phyloP scores from a whole-genome alignment of 176 grass and related monocot species.

The Rhynchospora pubera region DNA sequence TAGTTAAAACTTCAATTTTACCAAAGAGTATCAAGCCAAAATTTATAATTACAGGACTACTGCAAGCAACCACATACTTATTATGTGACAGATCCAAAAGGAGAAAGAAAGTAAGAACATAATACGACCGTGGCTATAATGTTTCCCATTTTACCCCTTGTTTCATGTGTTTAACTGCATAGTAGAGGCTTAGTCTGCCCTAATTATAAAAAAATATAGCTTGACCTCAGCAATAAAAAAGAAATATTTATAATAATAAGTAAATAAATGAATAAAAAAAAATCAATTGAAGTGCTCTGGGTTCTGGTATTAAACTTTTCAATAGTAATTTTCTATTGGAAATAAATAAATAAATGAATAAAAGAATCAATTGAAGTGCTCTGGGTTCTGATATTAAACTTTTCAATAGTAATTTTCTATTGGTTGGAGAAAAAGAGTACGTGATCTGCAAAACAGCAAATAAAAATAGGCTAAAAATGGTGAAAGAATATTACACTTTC shows the following conservation, averaged over 20 bases:
- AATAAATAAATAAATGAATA: no score
- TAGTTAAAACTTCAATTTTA: background rate
- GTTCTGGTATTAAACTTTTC: no score
- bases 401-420: background rate
- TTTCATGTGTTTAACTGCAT: background rate
- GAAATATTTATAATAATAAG: no score
- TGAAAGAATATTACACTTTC: constrained; percentile 68
- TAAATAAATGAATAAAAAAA: no score
- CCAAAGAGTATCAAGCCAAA: background rate
- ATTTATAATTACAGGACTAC: background rate
- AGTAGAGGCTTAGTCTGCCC: background rate
- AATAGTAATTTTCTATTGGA: no score
- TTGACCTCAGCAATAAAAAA: no score
- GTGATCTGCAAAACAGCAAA: background rate
- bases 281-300: no score
- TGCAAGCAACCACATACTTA: background rate
- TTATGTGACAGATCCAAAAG: background rate
- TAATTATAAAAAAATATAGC: background rate
- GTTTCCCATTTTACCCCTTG: background rate
- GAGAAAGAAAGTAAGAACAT: background rate
- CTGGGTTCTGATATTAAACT: background rate
- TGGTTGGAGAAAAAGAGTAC: background rate
- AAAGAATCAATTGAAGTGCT: no score
- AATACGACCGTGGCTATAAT: no score
- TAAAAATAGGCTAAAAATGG: background rate